Evolutionary conservation across 345 rosid genomes (phyloP), one percentile per base, ranked within the genome.

Genomic region (Eucalyptus dawsonii): DNA sequence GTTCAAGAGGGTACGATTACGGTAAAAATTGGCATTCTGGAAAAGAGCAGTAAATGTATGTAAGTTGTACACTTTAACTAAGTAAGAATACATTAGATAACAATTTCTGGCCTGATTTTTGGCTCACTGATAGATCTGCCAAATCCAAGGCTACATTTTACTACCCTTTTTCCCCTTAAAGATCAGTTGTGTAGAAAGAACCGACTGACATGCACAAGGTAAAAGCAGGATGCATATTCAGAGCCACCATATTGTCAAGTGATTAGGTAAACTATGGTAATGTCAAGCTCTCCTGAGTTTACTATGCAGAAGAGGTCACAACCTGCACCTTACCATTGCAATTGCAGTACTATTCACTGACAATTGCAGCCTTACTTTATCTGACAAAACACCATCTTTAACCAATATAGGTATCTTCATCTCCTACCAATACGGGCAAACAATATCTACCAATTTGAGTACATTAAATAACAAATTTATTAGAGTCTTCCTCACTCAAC

Each of bases 11-110:
- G 72, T 83, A 51, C 96, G 96, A 86, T 90, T 89, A 88, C 89
- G 95, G 92, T 91, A 92, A 88, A 88, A 95, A 89, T 62, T 54
- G 17, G 92, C 91, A 88, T 97, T 97, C 99, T 97, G 93, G 22
- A 88, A 89, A 62, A 80, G 17, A 53, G 49, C 29, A 47, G 85
- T 25, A 56, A 56, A 47, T 49, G 50, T 34, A 11, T n/a, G 50
- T 40, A 50, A 51, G 42, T 37, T 37, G 24, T 47, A 53, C 34
- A 50, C 25, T 25, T 31, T 5, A 72, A 76, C 83, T 76, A 37
- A 19, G 40, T 76, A 42, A 76, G 47, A 42, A 76, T 21, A 76
- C 14, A 40, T 76, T 21, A 72, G 6, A 72, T 72, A 37, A 40
- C 14, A 3, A 37, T 19, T 76, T 76, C 45, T 37, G 83, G 83